Evolutionary conservation across 805 yeast genomes (phyloP), one percentile per base, ranked within the genome.

Genomic region (Ogataea neopini): DNA sequence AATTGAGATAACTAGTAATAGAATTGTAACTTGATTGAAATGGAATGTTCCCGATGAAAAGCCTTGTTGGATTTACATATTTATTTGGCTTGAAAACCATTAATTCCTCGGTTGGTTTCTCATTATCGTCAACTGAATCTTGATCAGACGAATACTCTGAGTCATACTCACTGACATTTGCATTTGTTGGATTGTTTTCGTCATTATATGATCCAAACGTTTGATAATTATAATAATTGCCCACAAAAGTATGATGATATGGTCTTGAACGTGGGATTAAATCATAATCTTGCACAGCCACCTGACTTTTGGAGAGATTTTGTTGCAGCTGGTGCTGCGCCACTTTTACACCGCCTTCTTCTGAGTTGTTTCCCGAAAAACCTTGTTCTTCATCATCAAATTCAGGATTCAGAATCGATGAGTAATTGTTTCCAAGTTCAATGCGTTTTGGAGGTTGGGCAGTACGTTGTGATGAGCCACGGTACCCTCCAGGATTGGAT

Each of bases 41-140:
- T 2, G 84, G 84, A 20, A 80, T 71, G 57, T 80, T 80, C 0
- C 86, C 86, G 20, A 80, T 63, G 55, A 80, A 80, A 14, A 80
- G 53, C 17, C 82, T 57, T 15, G 68, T 64, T 3, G 71, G 70
- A 52, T 76, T 72, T 7, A 74, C 74, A 47, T 70, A 66, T 40
- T 67, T 62, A 8, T 59, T 41, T 10, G 53, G 51, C 9, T 54
- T 50, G 48, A 61, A 64, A n/a, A 48, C 44, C 25, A 48, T 51
- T 22, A 57, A 45, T 44, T 59, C 59, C 11, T 57, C 59, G 4
- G 61, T 52, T 7, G 59, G 44, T 40, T 52, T 54, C 13, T 53
- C 55, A 32, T 54, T 55, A 26, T 60, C 65, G 43, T 58, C 64
- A 9, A 50, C 33, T n/a, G 49, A 40, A 6, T 20, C 42, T 9